Base-by-base conservation (phyloP, 345 rosid species). In the Acer saccharum region DNA sequence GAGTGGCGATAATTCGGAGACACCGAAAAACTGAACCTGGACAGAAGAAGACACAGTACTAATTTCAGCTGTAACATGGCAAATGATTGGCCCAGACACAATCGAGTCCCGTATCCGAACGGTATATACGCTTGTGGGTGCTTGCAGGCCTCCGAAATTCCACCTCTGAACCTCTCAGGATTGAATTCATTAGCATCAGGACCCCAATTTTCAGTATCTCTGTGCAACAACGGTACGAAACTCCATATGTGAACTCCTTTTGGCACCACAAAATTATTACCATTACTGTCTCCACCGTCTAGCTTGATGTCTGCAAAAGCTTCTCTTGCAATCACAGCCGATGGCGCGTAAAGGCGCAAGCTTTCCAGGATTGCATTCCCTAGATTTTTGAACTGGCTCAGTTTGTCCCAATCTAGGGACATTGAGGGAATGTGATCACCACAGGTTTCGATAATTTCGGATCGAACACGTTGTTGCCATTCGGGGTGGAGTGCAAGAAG, bases 101-200 rank as follows among this genome's bases (percentile, higher is more conserved):
- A 18, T 32, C 87, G 75, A 12, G 78, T 70, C 16, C 90, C 88
- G 0, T 75, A 44, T 1, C 84, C 88, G 25, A 87, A 85, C 1
- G 85, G 81, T 3, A 87, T 23, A 23, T 81, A 80, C 3, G 77
- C 83, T 44, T 80, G 84, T 1, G 83, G 87, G 29, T 80, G 81
- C 68, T 83, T 83, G 64, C 85, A 84, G 20, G 88, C 87, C 57
- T 69, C 79, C 6, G 85, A 61, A 2, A 85, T 74, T 14, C 90
- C 88, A 11, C 68, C 46, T 18, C 32, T 23, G 39, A 85, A 87
- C 68, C 92, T 83, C 32, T 71, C 75, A 1, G 94, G 92, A 65
- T 88, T 87, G 79, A 87, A 87, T 23, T 80, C 86, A 57, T 81
- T 72, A 3, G 88, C 84, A 29, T 88, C 87, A 5, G 58, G 46